Conservation (phyloP, 257 asterid genomes). For the Orobanche coerulescens region DNA sequence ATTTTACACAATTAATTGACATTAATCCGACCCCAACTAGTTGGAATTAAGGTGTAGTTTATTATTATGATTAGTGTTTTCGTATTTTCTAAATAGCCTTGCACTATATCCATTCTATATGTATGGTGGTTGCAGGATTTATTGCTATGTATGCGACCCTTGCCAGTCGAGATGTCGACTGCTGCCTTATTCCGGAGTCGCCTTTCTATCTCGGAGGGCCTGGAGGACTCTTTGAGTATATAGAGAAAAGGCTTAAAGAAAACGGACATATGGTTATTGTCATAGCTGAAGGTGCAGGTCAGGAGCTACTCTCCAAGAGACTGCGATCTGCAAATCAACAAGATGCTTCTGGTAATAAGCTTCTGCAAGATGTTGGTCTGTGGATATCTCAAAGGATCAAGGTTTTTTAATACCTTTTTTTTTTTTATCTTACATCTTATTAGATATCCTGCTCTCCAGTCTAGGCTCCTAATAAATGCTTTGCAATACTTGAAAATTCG, state of each 20-base stretch:
- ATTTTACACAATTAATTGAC: too few species aligned
- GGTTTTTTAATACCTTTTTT: slow-evolving; percentile 29
- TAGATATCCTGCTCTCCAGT: not conserved
- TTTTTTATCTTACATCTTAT: too few species aligned
- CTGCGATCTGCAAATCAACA: slow-evolving; percentile 29
- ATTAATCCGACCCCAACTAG: too few species aligned
- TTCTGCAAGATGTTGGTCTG: slow-evolving; percentile 72
- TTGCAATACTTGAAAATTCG: not conserved
- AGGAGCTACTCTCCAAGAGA: slow-evolving; percentile 65
- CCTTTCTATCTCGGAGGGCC: slow-evolving; percentile 81
- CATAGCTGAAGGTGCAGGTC: slow-evolving; percentile 95
- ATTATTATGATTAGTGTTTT: too few species aligned
- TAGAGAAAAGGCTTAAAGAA: slow-evolving; percentile 63
- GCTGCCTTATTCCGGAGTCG: slow-evolving; percentile 93
- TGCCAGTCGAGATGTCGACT: slow-evolving; percentile 90
- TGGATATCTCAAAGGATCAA: slow-evolving; percentile 82
- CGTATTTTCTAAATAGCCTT: too few species aligned
- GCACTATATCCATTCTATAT: too few species aligned
- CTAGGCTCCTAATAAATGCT: not conserved
- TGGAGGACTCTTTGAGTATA: slow-evolving; percentile 79
- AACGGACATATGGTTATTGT: slow-evolving; percentile 92
- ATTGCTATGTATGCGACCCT: slow-evolving; percentile 92
- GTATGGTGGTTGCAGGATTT: slow-evolving; percentile 44
- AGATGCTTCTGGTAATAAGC: slow-evolving; percentile 86
- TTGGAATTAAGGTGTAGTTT: too few species aligned